phyloP scores from a whole-genome alignment of 1,284 basidiomycete species.

The Malassezia slooffiae region DNA sequence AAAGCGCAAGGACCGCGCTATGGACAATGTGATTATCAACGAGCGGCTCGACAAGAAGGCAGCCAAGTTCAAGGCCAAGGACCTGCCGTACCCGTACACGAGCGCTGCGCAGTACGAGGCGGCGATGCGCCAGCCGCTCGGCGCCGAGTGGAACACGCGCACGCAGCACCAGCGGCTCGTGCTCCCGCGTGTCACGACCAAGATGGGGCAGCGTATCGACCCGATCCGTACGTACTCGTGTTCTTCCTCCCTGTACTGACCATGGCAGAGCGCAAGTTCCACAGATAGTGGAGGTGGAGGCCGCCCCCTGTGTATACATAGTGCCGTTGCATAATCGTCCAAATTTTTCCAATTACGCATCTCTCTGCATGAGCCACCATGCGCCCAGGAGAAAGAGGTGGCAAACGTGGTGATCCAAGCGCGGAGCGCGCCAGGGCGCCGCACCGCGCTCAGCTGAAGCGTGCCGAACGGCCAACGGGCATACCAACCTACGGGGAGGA shows the following conservation, averaged over 20 bases:
- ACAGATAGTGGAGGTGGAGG: background rate
- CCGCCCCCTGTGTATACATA: background rate
- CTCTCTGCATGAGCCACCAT: no score
- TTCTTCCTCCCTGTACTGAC: background rate
- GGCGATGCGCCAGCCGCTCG: conserved; percentile 66
- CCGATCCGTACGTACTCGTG: conserved; percentile 23
- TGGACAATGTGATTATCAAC: conserved; percentile 81
- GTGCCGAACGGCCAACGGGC: no score
- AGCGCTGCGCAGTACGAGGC: conserved; percentile 78
- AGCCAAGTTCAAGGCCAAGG: conserved; percentile 70
- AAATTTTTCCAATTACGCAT: no score
- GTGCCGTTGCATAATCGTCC: no score
- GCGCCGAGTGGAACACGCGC: conserved; percentile 85
- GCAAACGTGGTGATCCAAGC: no score
- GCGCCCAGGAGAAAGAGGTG: no score
- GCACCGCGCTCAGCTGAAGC: no score
- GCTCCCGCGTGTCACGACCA: conserved; percentile 33
- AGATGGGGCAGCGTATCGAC: conserved; percentile 31
- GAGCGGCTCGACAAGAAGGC: conserved; percentile 91
- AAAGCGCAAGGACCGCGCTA: conserved; percentile 69
- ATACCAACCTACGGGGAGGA: no score
- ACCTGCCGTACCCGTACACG: conserved; percentile 79
- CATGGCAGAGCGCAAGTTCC: conserved; percentile 9
- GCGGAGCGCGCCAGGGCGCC: no score
- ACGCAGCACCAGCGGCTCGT: conserved; percentile 67